These are phyloP conservation scores for Scutellaria barbata DNA, from an alignment of 257 asterid genomes.

Conservation along the genomic window DNA sequence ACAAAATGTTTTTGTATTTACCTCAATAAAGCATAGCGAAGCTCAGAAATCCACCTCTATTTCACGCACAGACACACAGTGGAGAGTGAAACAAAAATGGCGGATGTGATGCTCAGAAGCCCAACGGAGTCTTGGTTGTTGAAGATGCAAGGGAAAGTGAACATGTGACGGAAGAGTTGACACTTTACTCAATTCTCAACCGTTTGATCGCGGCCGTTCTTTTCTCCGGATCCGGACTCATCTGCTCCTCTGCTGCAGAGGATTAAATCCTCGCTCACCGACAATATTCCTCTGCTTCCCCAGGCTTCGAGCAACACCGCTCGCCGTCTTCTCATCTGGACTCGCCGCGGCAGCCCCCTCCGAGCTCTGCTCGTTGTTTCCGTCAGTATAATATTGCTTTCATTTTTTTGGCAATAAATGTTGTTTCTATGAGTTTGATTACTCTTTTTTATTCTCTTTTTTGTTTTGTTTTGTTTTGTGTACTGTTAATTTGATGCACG, in stretches of 20 bases:
- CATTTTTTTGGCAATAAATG: not conserved
- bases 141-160: constrained; percentile 30
- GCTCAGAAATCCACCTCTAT: not conserved
- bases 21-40: too few relatives aligned
- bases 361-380: constrained; percentile 76
- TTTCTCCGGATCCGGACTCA: constrained; percentile 48
- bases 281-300: constrained; percentile 65
- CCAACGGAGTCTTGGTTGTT: constrained; percentile 40
- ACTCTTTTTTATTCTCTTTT: not conserved
- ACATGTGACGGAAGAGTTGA: constrained; percentile 38
- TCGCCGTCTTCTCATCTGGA: constrained; percentile 57
- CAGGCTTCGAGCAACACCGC: constrained; percentile 66
- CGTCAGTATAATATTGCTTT: constrained; percentile 47
- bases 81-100: constrained; percentile 34
- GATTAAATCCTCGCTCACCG: constrained; percentile 52
- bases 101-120: constrained; percentile 44
- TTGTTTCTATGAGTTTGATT: not conserved
- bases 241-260: constrained; percentile 48
- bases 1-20: too few relatives aligned
- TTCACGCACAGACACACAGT: constrained; percentile 4
- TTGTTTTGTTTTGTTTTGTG: not conserved
- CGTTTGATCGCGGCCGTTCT: constrained; percentile 57
- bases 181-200: constrained; percentile 57
- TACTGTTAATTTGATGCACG: not conserved
- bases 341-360: constrained; percentile 71